phyloP scores from a whole-genome alignment of 140 eudicot genomes.

The Bidens hawaiensis region DNA sequence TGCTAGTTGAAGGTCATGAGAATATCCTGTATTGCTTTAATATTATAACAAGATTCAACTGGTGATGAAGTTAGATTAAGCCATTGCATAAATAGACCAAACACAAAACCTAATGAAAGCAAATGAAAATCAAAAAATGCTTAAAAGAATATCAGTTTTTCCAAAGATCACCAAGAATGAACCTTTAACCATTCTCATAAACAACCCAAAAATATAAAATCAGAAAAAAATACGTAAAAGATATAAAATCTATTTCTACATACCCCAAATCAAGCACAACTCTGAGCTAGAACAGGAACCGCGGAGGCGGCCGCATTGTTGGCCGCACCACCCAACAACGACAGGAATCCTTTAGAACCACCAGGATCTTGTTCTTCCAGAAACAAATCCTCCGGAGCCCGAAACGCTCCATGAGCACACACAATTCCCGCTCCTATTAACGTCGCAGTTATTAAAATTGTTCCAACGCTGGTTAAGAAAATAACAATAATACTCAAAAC shows the following conservation, averaged over 20 bases:
- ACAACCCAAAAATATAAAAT: too few species aligned
- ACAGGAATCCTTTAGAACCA: slow-evolving; percentile 27
- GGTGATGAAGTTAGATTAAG: too few species aligned
- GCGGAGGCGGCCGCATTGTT: slow-evolving; percentile 25
- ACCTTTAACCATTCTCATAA: too few species aligned
- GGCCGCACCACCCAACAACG: slow-evolving; percentile 39
- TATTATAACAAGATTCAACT: too few species aligned
- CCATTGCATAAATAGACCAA: too few species aligned
- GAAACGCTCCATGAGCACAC: slow-evolving; percentile 48
- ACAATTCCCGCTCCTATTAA: slow-evolving; percentile 34
- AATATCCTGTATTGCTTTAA: too few species aligned
- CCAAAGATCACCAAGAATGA: too few species aligned
- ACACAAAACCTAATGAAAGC: too few species aligned
- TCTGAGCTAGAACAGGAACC: slow-evolving; percentile 18
- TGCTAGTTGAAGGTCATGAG: too few species aligned
- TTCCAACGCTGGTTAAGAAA: slow-evolving; percentile 41
- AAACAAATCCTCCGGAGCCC: slow-evolving; percentile 52
- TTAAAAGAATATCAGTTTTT: too few species aligned
- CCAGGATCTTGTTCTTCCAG: slow-evolving; percentile 40
- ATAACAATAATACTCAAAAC: slow-evolving; percentile 22
- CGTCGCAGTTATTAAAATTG: slow-evolving; percentile 34
- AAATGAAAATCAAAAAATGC: too few species aligned
- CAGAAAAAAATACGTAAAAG: too few species aligned
- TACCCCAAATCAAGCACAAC: slow-evolving; percentile 33
- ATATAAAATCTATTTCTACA: not conserved